phyloP scores from a whole-genome alignment of 345 rosid genomes.

The Eucalyptus sp. region DNA sequence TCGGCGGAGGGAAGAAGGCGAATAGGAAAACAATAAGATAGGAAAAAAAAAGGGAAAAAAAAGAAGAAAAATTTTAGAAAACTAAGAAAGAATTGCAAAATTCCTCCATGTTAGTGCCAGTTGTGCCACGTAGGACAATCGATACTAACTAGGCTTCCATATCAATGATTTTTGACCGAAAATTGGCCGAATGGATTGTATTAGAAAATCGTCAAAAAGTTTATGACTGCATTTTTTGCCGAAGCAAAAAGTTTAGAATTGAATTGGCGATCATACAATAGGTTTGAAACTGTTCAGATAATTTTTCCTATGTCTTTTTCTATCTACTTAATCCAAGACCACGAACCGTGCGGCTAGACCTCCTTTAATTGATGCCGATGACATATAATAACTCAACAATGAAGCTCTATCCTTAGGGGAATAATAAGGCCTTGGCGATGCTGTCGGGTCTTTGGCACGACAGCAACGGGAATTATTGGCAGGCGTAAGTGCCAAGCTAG shows the following conservation, averaged over 20 bases:
- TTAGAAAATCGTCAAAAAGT: neutral
- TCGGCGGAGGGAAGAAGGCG: neutral
- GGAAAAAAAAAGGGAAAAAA: neutral
- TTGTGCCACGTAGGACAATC: accelerated
- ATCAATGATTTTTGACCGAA: neutral
- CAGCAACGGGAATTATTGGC: neutral
- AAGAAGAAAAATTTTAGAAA: neutral
- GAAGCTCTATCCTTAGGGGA: neutral
- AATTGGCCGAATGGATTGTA: accelerated
- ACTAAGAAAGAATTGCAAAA: neutral
- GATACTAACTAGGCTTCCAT: neutral
- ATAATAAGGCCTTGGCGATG: neutral
- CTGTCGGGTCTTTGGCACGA: neutral
- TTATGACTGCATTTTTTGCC: neutral
- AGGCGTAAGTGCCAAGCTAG: neutral
- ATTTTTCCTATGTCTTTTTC: neutral
- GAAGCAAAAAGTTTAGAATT: neutral
- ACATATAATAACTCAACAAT: neutral
- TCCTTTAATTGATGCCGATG: neutral
- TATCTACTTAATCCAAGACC: neutral
- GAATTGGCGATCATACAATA: accelerated
- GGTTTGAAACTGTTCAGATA: accelerated
- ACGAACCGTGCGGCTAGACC: neutral
- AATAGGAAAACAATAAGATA: neutral
- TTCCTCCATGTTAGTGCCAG: accelerated